Evolutionary conservation across 768 basidiomycete genomes (phyloP).

Genomic region (Boletus insuetus): DNA sequence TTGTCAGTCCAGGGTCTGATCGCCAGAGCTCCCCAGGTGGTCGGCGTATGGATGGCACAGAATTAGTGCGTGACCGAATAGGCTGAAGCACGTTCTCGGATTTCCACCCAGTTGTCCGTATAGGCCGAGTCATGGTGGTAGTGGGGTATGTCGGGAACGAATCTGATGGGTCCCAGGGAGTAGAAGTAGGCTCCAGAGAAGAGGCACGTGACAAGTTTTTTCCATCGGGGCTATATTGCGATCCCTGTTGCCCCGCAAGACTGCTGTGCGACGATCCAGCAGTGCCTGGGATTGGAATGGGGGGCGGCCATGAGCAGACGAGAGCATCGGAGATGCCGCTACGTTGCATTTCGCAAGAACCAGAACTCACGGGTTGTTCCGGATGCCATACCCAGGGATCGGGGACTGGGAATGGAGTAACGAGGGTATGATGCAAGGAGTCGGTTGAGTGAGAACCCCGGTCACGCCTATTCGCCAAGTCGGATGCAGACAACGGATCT

Average conservation of each 20-base stretch:
- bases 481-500: constrained; percentile 30
- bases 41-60: constrained; percentile 14
- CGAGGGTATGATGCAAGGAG: constrained; percentile 10
- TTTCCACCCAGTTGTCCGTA: constrained; percentile 14
- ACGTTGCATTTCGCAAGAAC: constrained; percentile 7
- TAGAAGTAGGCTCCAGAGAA: constrained; percentile 6
- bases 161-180: constrained; percentile 5
- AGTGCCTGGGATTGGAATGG: not conserved
- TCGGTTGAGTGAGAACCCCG: constrained; percentile 1
- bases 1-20: constrained; percentile 11
- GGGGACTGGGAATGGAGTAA: constrained; percentile 3
- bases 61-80: constrained; percentile 10
- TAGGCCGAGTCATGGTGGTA: constrained; percentile 1
- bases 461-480: constrained; percentile 17
- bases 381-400: constrained; percentile 13
- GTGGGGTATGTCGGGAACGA: not conserved
- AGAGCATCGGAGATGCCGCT: constrained; percentile 3
- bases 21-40: constrained; percentile 22
- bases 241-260: constrained; percentile 3
- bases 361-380: constrained; percentile 10
- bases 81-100: constrained; percentile 19
- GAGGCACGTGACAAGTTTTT: constrained; percentile 9
- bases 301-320: constrained; percentile 28
- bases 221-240: constrained; percentile 4
- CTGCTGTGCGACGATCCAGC: not conserved